phyloP scores from a whole-genome alignment of 2,329 filamentous ascomycete genomes.

The Fusarium sp. region DNA sequence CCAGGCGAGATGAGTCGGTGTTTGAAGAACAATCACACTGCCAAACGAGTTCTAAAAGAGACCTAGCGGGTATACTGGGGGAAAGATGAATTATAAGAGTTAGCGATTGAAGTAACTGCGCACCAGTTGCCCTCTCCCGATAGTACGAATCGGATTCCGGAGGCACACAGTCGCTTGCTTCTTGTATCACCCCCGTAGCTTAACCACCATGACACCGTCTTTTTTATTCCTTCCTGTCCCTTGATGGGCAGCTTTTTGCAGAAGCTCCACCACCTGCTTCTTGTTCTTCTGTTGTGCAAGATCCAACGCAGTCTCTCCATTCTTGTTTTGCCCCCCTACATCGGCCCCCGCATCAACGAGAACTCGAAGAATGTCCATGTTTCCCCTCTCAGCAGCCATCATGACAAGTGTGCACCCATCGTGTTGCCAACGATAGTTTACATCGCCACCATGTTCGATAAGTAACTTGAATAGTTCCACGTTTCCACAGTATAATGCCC shows the following conservation, averaged over 20 bases:
- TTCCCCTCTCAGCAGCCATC: background rate
- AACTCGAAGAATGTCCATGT: background rate
- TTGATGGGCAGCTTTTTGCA: background rate
- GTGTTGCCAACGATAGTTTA: background rate
- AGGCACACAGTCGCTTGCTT: background rate
- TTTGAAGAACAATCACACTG: no score
- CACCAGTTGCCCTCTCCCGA: no score
- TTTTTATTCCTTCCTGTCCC: background rate
- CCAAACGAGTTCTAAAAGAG: no score
- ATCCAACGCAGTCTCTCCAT: background rate
- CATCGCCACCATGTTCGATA: background rate
- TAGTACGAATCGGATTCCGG: no score
- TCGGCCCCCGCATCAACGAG: background rate
- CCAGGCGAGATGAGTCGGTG: no score
- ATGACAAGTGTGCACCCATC: background rate
- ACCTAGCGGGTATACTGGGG: no score
- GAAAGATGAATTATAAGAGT: no score
- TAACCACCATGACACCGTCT: background rate
- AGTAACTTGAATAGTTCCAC: background rate
- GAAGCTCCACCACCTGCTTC: background rate
- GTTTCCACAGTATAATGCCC: background rate
- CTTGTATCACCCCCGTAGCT: background rate
- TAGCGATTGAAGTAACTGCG: no score
- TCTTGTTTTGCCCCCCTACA: background rate
- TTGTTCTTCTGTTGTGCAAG: background rate